Base-by-base conservation (phyloP, 805 yeast species). In the Phaffomyces thermotolerans region DNA sequence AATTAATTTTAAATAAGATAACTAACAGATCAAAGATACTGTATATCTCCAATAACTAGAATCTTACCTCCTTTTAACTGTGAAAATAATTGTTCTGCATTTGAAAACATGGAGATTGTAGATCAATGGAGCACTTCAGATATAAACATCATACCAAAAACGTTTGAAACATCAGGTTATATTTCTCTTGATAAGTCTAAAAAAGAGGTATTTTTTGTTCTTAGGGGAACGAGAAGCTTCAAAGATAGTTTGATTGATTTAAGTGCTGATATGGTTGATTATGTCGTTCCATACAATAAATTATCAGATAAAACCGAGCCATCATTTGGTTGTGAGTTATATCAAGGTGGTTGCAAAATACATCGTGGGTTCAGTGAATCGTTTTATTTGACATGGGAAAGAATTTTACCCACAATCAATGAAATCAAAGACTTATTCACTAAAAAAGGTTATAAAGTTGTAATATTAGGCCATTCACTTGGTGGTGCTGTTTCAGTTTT, bases 161-260 rank as follows among this genome's bases (percentile, higher is more conserved):
- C 22, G 8, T 52, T 56, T 22, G 51, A 51, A 13, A 56, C 59
- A 0, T 44, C 57, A 1, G 62, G 62, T 0, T 58, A 55, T 35
- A 50, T 58, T 33, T 57, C 60, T 0, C 18, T 55, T 1, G 39
- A 46, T 39, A 51, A 51, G 15, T 41, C 42, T 13, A 25, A 37
- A 17, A 37, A 40, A 13, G 24, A 44, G 2, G 36, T 58, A 7
- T 30, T 48, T 2, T 25, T 57, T 4, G 53, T 42, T 1, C 31
- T 58, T 2, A 33, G 62, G 29, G 62, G 62, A 1, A 58, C 62
- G 0, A 36, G 60, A 22, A 52, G 59, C 3, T 54, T 58, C 35
- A 56, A 55, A 29, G 62, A 58, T 29, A 40, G 58, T 2, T 35
- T 58, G 3, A 45, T 56, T 17, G 60, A 58, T 40, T 34, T 58